Percentiles rank a stretch among this genome's conserved stretches.
Evolutionary conservation across 2,329 filamentous ascomycete genomes (phyloP).

Genomic region (Talaromyces atroroseus): DNA sequence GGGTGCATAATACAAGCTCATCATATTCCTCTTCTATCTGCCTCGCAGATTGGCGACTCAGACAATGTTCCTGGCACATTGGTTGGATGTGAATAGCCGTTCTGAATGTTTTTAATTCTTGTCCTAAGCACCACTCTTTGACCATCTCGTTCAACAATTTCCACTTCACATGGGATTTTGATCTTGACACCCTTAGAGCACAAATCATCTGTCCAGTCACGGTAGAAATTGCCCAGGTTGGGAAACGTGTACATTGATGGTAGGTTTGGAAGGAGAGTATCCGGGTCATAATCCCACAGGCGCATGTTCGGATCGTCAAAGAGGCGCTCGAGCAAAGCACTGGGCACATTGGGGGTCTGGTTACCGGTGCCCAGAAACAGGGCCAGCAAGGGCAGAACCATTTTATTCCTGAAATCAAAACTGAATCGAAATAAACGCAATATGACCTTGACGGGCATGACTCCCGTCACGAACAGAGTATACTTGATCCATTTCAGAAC

Average conservation of each 20-base stretch:
- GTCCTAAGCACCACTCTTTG: constrained; percentile 4
- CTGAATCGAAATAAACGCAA: constrained; percentile 64
- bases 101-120: background rate
- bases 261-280: constrained; percentile 50
- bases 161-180: constrained; percentile 31
- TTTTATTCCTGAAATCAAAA: constrained; percentile 63
- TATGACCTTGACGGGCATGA: constrained; percentile 58
- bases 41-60: background rate
- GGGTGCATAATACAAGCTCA: constrained; percentile 54
- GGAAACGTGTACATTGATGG: constrained; percentile 59
- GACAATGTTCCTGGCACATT: constrained; percentile 7
- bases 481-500: constrained; percentile 53
- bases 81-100: background rate
- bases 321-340: constrained; percentile 59
- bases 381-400: constrained; percentile 66
- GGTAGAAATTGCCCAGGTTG: constrained; percentile 54
- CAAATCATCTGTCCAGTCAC: constrained; percentile 50
- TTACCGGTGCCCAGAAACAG: constrained; percentile 71
- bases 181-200: constrained; percentile 50
- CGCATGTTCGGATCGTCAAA: constrained; percentile 56
- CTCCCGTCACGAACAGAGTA: constrained; percentile 51
- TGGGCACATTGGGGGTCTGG: constrained; percentile 65
- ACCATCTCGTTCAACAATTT: constrained; percentile 2
- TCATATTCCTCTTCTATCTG: constrained; percentile 45
- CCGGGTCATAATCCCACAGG: constrained; percentile 54